phyloP scores from a whole-genome alignment of 768 basidiomycete species.

The Mycena latifolia region DNA sequence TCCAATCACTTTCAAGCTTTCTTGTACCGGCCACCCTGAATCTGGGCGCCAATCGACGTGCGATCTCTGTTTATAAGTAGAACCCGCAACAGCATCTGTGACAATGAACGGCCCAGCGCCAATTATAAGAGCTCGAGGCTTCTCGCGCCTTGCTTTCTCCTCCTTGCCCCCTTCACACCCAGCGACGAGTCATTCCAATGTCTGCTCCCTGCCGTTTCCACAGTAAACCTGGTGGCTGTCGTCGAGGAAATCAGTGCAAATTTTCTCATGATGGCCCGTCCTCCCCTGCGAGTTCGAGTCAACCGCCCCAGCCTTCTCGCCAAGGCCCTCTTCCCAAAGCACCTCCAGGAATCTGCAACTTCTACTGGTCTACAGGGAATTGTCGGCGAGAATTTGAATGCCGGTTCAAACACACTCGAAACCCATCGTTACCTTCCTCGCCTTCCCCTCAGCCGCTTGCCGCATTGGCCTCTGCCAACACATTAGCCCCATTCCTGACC shows the following conservation, averaged over 20 bases:
- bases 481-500: conserved; percentile 59
- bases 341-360: conserved; percentile 57
- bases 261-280: conserved; percentile 43
- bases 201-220: conserved; percentile 57
- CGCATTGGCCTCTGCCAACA: conserved; percentile 31
- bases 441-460: conserved; percentile 7
- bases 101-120: conserved; percentile 16
- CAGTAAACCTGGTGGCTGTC: conserved; percentile 60
- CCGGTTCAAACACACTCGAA: conserved; percentile 52
- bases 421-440: conserved; percentile 15
- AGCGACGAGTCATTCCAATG: too few relatives aligned
- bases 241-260: conserved; percentile 53
- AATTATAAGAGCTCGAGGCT: conserved; percentile 24
- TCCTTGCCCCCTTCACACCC: neutral
- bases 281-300: neutral
- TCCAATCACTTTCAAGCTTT: conserved; percentile 19
- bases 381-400: conserved; percentile 64
- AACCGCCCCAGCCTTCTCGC: conserved; percentile 15
- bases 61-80: conserved; percentile 17
- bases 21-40: neutral
- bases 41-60: conserved; percentile 21
- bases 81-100: neutral
- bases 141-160: conserved; percentile 10
- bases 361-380: conserved; percentile 60
- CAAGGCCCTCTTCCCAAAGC: conserved; percentile 17